Evolutionary conservation across 805 yeast species (phyloP).

Genomic region (Brettanomyces bruxellensis): DNA sequence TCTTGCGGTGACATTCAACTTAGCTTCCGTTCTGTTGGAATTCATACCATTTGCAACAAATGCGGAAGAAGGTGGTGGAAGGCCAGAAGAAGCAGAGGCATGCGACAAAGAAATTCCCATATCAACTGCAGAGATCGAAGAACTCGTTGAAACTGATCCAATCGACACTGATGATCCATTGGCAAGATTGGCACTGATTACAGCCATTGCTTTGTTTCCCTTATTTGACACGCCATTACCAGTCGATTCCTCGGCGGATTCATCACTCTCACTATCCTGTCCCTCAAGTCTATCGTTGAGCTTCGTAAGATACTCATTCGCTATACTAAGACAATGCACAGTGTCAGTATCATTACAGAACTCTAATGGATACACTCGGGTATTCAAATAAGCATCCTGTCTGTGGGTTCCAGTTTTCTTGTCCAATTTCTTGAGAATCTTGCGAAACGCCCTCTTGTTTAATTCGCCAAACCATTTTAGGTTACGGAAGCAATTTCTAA

Average conservation of each 20-base stretch:
- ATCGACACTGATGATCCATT: slow-evolving; percentile 1
- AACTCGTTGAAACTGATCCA: slow-evolving; percentile 1
- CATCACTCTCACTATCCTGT: slow-evolving; percentile 1
- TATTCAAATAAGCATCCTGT: slow-evolving; percentile 47
- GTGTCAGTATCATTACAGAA: slow-evolving; percentile 69
- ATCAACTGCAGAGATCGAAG: slow-evolving; percentile 6
- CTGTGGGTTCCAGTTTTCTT: slow-evolving; percentile 63
- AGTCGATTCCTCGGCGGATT: background rate
- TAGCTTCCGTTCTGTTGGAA: background rate
- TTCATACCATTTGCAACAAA: slow-evolving; percentile 2
- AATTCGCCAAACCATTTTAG: slow-evolving; percentile 91
- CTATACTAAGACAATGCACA: slow-evolving; percentile 38
- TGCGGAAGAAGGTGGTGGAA: slow-evolving; percentile 18
- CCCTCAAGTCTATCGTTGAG: slow-evolving; percentile 24
- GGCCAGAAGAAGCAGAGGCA: background rate
- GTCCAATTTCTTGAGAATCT: slow-evolving; percentile 84
- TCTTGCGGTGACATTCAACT: background rate
- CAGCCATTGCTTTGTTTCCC: slow-evolving; percentile 4
- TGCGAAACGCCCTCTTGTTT: slow-evolving; percentile 81
- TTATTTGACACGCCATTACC: slow-evolving; percentile 3
- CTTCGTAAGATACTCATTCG: slow-evolving; percentile 43
- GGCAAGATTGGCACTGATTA: slow-evolving; percentile 7
- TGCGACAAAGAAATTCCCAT: background rate
- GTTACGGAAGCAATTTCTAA: slow-evolving; percentile 68
- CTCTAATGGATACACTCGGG: slow-evolving; percentile 65